These are phyloP conservation scores for Blastobotrys aristatus DNA, from an alignment of 1,139 yeast genomes.

Conservation along the genomic window DNA sequence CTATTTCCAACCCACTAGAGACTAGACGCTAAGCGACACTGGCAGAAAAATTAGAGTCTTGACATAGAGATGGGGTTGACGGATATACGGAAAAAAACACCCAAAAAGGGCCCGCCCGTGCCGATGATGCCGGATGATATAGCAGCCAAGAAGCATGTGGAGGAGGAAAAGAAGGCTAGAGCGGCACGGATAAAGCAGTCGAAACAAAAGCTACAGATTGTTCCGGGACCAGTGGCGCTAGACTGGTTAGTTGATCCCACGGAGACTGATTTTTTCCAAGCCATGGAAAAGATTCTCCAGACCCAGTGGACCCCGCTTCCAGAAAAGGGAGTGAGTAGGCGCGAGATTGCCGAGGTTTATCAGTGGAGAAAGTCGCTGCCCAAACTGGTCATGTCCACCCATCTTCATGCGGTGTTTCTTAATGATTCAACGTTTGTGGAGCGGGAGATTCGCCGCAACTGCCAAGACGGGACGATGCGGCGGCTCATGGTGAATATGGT, in stretches of 20 bases:
- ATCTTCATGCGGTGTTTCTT: conserved; percentile 41
- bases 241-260: conserved; percentile 21
- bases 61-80: background rate
- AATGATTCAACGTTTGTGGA: conserved; percentile 43
- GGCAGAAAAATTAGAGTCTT: too few relatives aligned
- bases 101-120: conserved; percentile 1
- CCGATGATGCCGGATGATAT: conserved; percentile 10
- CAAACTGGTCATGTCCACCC: conserved; percentile 36
- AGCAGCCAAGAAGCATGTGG: conserved; percentile 14
- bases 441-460: conserved; percentile 33
- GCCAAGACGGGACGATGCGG: conserved; percentile 31
- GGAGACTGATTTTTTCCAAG: conserved; percentile 17
- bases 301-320: conserved; percentile 33
- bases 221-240: conserved; percentile 23
- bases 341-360: conserved; percentile 24
- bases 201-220: conserved; percentile 26
- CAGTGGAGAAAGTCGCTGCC: conserved; percentile 35
- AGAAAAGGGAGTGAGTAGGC: conserved; percentile 27
- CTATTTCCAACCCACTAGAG: too few relatives aligned
- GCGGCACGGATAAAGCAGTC: conserved; percentile 17
- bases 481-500: conserved; percentile 36
- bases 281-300: conserved; percentile 22
- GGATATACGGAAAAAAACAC: background rate
- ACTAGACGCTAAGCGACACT: too few relatives aligned
- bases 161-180: conserved; percentile 25